Percentiles rank a stretch among this genome's conserved stretches.
phyloP scores from a whole-genome alignment of 257 asterid genomes.

The Fraxinus quadrangulata region DNA sequence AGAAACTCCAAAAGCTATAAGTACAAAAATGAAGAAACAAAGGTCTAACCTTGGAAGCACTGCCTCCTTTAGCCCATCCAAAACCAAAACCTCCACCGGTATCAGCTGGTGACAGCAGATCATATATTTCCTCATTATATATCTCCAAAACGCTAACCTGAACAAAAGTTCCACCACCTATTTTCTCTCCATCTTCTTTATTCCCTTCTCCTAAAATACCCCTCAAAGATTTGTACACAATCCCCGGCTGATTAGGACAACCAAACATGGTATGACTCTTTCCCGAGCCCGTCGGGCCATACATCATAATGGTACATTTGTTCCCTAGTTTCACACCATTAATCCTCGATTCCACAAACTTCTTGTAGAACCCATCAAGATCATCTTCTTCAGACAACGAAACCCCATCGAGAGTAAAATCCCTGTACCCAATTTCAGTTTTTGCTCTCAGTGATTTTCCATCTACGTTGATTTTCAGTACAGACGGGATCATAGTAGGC shows the following conservation, averaged over 20 bases:
- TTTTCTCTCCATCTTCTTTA: constrained; percentile 47
- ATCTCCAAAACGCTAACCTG: constrained; percentile 91
- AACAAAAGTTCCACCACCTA: constrained; percentile 68
- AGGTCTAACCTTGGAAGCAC: constrained; percentile 70
- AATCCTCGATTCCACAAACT: constrained; percentile 73
- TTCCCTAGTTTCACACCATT: constrained; percentile 80
- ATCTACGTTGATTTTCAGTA: constrained; percentile 51
- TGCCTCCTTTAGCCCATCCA: constrained; percentile 74
- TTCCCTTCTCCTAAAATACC: not conserved
- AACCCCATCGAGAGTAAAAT: constrained; percentile 79
- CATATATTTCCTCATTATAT: constrained; percentile 90
- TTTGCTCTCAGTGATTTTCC: constrained; percentile 61
- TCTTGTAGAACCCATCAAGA: constrained; percentile 70
- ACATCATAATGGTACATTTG: constrained; percentile 95
- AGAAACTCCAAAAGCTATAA: not conserved
- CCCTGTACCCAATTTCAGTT: constrained; percentile 84
- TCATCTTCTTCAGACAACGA: constrained; percentile 82
- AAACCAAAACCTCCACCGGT: constrained; percentile 69
- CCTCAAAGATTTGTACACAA: not conserved
- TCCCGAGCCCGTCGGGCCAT: constrained; percentile 92
- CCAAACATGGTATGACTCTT: not conserved
- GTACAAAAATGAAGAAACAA: not conserved
- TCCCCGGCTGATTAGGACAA: not conserved
- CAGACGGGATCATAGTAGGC: constrained; percentile 31
- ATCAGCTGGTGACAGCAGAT: constrained; percentile 54